These are phyloP conservation scores for Talaromyces nanjingensis DNA, from an alignment of 495 filamentous ascomycete genomes.

Conservation along the genomic window DNA sequence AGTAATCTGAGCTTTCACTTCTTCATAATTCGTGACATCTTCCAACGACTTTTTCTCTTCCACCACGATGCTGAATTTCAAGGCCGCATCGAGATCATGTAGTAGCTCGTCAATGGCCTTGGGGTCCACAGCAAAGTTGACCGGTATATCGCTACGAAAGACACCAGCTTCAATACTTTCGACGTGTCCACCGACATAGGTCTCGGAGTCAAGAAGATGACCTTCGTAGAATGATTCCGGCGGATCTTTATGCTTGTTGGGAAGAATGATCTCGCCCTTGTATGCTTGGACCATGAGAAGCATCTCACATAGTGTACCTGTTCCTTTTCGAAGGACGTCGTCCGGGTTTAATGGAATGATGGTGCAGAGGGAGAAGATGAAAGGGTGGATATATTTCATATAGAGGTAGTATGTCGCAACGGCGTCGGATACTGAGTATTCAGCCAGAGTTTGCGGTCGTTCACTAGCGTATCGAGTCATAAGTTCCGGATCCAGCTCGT, in stretches of 20 bases:
- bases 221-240: constrained; percentile 95
- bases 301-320: constrained; percentile 97
- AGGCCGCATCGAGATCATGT: constrained; percentile 77
- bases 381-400: constrained; percentile 99
- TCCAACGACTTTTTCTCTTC: constrained; percentile 93
- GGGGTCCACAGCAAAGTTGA: constrained; percentile 83
- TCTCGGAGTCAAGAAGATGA: constrained; percentile 91
- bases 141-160: constrained; percentile 91
- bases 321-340: constrained; percentile 89
- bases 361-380: constrained; percentile 97
- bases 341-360: constrained; percentile 92
- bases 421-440: constrained; percentile 98
- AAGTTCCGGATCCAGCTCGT: constrained; percentile 94
- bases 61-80: constrained; percentile 85
- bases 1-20: constrained; percentile 79
- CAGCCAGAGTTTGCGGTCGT: constrained; percentile 84
- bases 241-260: constrained; percentile 90
- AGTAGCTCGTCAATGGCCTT: constrained; percentile 84
- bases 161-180: constrained; percentile 99
- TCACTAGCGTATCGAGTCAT: constrained; percentile 96
- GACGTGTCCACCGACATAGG: constrained; percentile 97
- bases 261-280: constrained; percentile 80
- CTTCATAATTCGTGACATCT: constrained; percentile 87
- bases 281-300: constrained; percentile 98
- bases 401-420: constrained; percentile 99